Base-by-base conservation (phyloP, 139 green algal genomes). In the Chlorella sp. region DNA sequence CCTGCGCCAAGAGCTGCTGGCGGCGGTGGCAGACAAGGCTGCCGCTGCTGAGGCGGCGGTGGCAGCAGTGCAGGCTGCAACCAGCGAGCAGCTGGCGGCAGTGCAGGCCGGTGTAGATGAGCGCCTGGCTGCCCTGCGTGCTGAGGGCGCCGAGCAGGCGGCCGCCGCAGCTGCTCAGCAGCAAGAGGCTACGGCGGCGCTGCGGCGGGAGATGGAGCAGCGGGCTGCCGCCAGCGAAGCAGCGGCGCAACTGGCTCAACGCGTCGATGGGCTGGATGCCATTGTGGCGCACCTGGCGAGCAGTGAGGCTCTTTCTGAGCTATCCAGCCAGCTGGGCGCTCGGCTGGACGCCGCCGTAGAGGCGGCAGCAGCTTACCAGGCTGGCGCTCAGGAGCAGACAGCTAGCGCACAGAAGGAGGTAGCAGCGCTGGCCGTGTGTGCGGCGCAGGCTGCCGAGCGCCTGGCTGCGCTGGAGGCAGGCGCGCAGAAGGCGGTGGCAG, bases 401-500 rank as follows among this genome's bases (percentile, higher is more conserved):
- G 64, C n/a, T 12, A 15, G n/a, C 30, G 26, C 7, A 5, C 57
- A 72, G 76, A 34, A 72, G 36, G 36, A 78, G 39, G 6, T 78
- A 11, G 38, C 70, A 15, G 70, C 70, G 39, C 70, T 78, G 76
- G 60, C 57, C 38, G 34, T 72, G 25, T 47, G 34, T n/a, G 36
- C 57, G 2, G 30, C 71, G 28, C 76, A 62, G 15, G 60, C 76
- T 3, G 60, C 34, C 5, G 76, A 82, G 76, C 57, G 64, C 60
- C 76, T 82, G 76, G 60, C 36, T 17, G 57, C 34, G 16, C 34
- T 82, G 60, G 76, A 82, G 60, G 36, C 36, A 0, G 60, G 36
- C 0, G 15, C 30, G 1, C 36, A 30, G 16, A 15, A 25, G 38
- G 60, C 71, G 60, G 76, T 60, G 2, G 26, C 76, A 1, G 26